Evolutionary conservation across 1,139 yeast species (phyloP), one percentile per base, ranked within the genome.

Genomic region (Candida glucosophila): DNA sequence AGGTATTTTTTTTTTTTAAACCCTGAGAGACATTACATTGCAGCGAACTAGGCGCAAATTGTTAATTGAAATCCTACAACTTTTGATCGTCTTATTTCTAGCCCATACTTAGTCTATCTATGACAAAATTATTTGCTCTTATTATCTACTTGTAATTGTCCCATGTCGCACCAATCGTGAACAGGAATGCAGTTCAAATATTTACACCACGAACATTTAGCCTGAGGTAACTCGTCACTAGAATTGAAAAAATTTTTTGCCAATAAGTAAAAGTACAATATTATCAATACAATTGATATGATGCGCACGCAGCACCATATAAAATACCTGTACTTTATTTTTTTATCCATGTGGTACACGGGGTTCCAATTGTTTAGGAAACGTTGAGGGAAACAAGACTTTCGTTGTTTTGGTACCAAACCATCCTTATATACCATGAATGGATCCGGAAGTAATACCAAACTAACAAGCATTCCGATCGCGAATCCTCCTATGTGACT

Each of bases 401-500:
- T 40, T 5, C 55, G 47, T n/a, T 52, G 46, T 34, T 58, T 58
- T 3, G 64, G 55, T 22, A 63, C 59, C 9, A 61, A 52, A 3
- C 69, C 67, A 34, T 60, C 63, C 6, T 40, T 36, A 40, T 57
- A 67, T 2, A 67, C 58, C 37, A 67, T 58, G 39, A 61, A 54
- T 3, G 90, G 90, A 34, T 75, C 78, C 23, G 73, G 62, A 18
- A 79, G 43, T n/a, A 77, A 38, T 1, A 68, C 51, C 0, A 74
- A 44, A 2, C 80, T 74, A 19, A 62, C 39, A 15, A 74, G 48
- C 1, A 75, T 25, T 0, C 90, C 90, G 53, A 74, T 55, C 14
- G 75, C 70, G 49, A 78, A 77, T 4, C 90, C 90, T 5, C 90
- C 90, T 36, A 79, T 68, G 45, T 79, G 90, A 29, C 82, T 69